Evolutionary conservation across 495 filamentous ascomycete species (phyloP), one percentile per base, ranked within the genome.

Genomic region (Friedmanniomyces endolithicus): DNA sequence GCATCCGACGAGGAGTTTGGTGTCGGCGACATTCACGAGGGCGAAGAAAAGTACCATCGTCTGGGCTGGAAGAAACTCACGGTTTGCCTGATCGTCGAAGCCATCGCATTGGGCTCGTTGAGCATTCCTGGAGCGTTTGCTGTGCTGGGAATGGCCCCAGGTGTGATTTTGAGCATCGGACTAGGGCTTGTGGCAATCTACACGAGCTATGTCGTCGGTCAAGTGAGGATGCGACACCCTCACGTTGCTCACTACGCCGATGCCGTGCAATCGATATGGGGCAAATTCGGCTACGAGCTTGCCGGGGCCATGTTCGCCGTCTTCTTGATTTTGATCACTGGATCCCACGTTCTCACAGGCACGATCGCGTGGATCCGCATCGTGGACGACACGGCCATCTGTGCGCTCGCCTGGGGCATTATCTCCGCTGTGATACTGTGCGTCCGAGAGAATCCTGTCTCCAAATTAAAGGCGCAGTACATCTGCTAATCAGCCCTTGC

Each of bases 81-180:
- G n/a, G 50, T 62, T 23, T 64, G 62, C 52, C 77, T 86, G 68
- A 81, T 87, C 63, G 83, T 83, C 46, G 81, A 85, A 63, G 83
- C 82, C 16, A 81, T 86, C 33, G 82, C 82, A 3, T 73, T 86
- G 16, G 83, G 83, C 45, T 80, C 79, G 61, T 71, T 87, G 37
- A 80, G 78, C 29, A 71, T 87, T 24, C 83, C 83, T 6, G 66
- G 70, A 6, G 79, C 77, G n/a, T 78, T 86, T 33, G 82, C 83
- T 23, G 70, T 72, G 8, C 63, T 87, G 20, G 83, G 83, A 29
- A 74, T 86, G 66, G 72, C 83, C 16, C 67, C 71, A 0, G 71
- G 71, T 0, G 53, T 75, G 0, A 31, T 56, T 11, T 16, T 56
- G 4, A 7, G 16, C 22, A 20, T 56, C 25, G 53, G 45, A 8